Percentiles rank a stretch among this genome's conserved stretches.
Conservation (phyloP, 495 filamentous ascomycete genomes). For the Penicillium coffeae region DNA sequence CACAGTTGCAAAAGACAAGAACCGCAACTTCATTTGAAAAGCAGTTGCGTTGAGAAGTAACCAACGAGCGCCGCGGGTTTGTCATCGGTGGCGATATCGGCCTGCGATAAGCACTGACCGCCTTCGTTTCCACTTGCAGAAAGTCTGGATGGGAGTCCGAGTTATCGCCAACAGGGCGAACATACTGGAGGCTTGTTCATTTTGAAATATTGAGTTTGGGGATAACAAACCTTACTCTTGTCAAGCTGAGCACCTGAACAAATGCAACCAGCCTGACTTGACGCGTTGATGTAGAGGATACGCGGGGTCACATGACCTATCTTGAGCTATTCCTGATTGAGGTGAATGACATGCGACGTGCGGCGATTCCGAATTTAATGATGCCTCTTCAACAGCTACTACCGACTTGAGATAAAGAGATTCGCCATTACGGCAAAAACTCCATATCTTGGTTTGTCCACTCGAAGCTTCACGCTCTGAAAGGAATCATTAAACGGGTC, state of each 20-base stretch:
- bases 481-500: no score
- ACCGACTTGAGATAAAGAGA: not conserved
- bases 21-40: conserved; percentile 1
- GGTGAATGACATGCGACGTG: not conserved
- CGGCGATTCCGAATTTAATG: not conserved
- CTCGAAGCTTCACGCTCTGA: no score
- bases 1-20: conserved; percentile 1
- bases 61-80: conserved; percentile 27
- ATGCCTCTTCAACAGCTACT: not conserved
- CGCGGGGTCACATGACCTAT: not conserved
- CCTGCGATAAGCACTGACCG: conserved; percentile 34
- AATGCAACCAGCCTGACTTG: not conserved
- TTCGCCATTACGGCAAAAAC: not conserved
- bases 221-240: no score
- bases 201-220: not conserved
- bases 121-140: no score
- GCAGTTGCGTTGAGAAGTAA: conserved; percentile 7
- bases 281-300: not conserved
- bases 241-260: no score
- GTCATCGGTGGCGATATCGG: conserved; percentile 42
- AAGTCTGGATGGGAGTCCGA: no score
- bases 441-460: no score
- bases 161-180: no score
- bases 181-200: not conserved
- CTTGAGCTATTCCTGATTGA: not conserved